Evolutionary conservation across 2,329 filamentous ascomycete species (phyloP).

Genomic region (Cytospora piceae): DNA sequence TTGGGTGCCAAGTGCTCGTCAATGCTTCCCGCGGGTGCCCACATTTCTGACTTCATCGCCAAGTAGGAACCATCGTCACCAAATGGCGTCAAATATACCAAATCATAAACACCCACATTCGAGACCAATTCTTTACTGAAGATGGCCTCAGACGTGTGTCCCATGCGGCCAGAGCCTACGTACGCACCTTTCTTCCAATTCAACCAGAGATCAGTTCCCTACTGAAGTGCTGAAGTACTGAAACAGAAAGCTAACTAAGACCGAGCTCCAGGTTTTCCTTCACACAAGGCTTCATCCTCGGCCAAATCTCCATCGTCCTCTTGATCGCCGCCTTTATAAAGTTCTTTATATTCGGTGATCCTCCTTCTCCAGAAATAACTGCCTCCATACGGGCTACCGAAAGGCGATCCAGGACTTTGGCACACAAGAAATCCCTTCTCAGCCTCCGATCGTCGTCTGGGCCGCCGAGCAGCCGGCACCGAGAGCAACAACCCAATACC

Average conservation of each 20-base stretch:
- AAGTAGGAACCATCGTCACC: background rate
- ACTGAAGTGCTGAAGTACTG: slow-evolving; percentile 20
- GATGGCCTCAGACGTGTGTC: slow-evolving; percentile 50
- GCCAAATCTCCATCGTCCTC: slow-evolving; percentile 89
- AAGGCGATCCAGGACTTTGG: slow-evolving; percentile 71
- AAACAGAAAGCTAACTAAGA: slow-evolving; percentile 10
- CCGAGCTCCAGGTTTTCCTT: slow-evolving; percentile 71
- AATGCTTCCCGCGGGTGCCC: slow-evolving; percentile 12
- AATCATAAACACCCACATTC: background rate
- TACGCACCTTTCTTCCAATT: slow-evolving; percentile 37
- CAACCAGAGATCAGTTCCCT: slow-evolving; percentile 23
- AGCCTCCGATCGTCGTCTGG: slow-evolving; percentile 54
- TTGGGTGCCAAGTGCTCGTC: too few relatives aligned
- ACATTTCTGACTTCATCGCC: slow-evolving; percentile 29
- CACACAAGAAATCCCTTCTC: slow-evolving; percentile 75
- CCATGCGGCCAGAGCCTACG: slow-evolving; percentile 50
- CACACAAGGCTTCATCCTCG: slow-evolving; percentile 89
- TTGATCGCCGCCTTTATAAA: slow-evolving; percentile 96
- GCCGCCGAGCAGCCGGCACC: slow-evolving; percentile 38
- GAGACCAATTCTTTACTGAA: slow-evolving; percentile 16
- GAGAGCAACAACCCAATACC: slow-evolving; percentile 41
- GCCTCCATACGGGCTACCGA: slow-evolving; percentile 76
- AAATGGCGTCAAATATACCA: slow-evolving; percentile 10
- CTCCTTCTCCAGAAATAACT: slow-evolving; percentile 79
- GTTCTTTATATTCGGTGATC: slow-evolving; percentile 99